Percentiles rank a stretch among this genome's conserved stretches.
Evolutionary conservation across 2,329 filamentous ascomycete genomes (phyloP).

Genomic region (Corynespora cassiicola): DNA sequence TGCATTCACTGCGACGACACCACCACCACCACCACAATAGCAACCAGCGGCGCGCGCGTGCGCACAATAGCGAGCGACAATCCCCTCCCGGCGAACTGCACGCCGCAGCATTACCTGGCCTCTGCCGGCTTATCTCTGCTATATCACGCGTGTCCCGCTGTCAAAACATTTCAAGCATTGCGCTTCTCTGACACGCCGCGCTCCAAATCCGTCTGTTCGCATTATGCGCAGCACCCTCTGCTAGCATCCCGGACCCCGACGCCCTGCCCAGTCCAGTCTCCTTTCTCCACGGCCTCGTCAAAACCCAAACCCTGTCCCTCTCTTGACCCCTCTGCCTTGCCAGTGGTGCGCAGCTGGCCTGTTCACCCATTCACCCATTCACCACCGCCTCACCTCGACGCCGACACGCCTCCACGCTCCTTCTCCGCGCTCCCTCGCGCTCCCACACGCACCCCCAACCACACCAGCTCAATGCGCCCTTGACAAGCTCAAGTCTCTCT

Average conservation of each 20-base stretch:
- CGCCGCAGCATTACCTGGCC: neutral
- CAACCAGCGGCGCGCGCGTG: too few relatives aligned
- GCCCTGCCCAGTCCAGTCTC: conserved; percentile 19
- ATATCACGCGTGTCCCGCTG: conserved; percentile 18
- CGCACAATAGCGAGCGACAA: too few relatives aligned
- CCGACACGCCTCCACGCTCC: too few relatives aligned
- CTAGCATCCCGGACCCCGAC: conserved; percentile 22
- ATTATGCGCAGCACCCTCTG: conserved; percentile 35
- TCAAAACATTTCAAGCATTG: conserved; percentile 33
- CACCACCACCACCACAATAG: too few relatives aligned
- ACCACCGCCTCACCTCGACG: too few relatives aligned
- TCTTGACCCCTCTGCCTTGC: conserved; percentile 27
- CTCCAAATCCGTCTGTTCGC: conserved; percentile 28
- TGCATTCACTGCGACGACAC: too few relatives aligned
- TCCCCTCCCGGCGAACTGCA: neutral
- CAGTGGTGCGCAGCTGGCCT: conserved; percentile 48
- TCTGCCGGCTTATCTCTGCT: neutral
- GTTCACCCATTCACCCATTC: conserved; percentile 19
- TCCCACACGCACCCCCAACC: conserved; percentile 4
- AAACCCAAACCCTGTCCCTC: conserved; percentile 34
- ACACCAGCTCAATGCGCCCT: conserved; percentile 28
- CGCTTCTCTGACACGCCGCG: conserved; percentile 37
- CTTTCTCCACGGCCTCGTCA: conserved; percentile 22
- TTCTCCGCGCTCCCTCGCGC: conserved; percentile 16
- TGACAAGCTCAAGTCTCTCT: conserved; percentile 35